Evolutionary conservation across 345 rosid species (phyloP).

Genomic region (Capsella bursapastoris): DNA sequence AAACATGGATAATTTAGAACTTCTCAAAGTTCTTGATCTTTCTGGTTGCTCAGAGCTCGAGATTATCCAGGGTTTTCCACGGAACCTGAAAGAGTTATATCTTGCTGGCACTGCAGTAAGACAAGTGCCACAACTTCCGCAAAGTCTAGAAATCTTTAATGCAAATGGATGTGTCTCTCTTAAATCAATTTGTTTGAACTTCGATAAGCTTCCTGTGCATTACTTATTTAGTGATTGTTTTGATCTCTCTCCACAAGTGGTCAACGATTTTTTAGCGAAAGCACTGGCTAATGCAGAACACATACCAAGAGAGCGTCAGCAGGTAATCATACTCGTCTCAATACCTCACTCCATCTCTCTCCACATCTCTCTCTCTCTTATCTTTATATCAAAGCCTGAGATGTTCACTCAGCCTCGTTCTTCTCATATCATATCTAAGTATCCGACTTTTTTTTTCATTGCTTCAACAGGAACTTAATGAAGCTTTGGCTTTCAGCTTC

Average conservation of each 20-base stretch:
- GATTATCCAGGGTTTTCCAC: conserved; percentile 10
- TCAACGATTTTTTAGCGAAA: background rate
- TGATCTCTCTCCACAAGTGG: conserved; percentile 6
- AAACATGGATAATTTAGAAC: background rate
- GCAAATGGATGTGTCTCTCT: conserved; percentile 14
- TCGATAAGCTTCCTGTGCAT: background rate
- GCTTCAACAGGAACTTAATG: background rate
- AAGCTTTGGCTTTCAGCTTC: background rate
- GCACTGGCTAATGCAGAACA: background rate
- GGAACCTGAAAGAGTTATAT: conserved; percentile 18
- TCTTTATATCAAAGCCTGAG: background rate
- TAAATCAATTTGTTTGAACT: background rate
- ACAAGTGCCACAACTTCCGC: conserved; percentile 36
- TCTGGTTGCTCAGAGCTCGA: conserved; percentile 14
- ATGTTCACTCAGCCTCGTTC: background rate
- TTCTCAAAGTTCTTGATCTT: conserved; percentile 9
- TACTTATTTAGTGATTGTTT: conserved; percentile 35
- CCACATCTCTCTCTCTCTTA: too few species aligned
- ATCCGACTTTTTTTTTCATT: background rate
- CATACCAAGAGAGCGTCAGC: background rate
- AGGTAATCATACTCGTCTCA: background rate
- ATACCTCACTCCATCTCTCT: background rate
- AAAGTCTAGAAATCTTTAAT: background rate
- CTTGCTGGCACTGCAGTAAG: conserved; percentile 13
- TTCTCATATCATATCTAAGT: background rate